A percentile compares a stretch with the other conserved stretches of the same genome.
Evolutionary conservation across 768 basidiomycete genomes (phyloP).

Genomic region (Boletus reticuloceps): DNA sequence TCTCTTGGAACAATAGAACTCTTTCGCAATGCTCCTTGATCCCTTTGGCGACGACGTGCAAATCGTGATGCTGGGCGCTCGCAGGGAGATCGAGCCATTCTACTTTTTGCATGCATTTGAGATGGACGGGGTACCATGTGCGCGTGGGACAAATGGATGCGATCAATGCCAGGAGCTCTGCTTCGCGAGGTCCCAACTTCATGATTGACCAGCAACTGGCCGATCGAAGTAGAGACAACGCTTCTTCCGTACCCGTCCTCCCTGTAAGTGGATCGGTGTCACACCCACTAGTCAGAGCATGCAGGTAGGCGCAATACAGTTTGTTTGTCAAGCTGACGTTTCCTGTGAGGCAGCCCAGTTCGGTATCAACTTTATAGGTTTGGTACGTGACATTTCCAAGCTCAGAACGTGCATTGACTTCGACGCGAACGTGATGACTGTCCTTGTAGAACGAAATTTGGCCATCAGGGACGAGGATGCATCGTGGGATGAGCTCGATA

Average conservation of each 20-base stretch:
- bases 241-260: constrained; percentile 44
- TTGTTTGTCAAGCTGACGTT: constrained; percentile 26
- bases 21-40: constrained; percentile 30
- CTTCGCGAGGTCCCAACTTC: constrained; percentile 29
- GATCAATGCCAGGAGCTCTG: constrained; percentile 33
- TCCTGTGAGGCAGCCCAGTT: constrained; percentile 29
- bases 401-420: constrained; percentile 1
- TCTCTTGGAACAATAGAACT: constrained; percentile 11
- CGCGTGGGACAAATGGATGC: constrained; percentile 34
- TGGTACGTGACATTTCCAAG: constrained; percentile 18
- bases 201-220: constrained; percentile 41
- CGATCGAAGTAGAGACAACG: constrained; percentile 38
- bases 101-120: constrained; percentile 40
- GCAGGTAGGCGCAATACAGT: constrained; percentile 42
- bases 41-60: constrained; percentile 20
- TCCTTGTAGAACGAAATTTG: constrained; percentile 9
- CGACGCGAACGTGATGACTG: constrained; percentile 17
- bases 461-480: constrained; percentile 42
- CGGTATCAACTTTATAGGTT: constrained; percentile 29
- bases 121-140: constrained; percentile 37
- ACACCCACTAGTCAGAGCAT: constrained; percentile 43
- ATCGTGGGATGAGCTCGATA: constrained; percentile 10
- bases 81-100: constrained; percentile 26
- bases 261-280: constrained; percentile 43
- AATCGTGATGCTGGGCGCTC: constrained; percentile 31